These are phyloP conservation scores for Suillus subluteus DNA, from an alignment of 768 basidiomycete species.

Conservation along the genomic window DNA sequence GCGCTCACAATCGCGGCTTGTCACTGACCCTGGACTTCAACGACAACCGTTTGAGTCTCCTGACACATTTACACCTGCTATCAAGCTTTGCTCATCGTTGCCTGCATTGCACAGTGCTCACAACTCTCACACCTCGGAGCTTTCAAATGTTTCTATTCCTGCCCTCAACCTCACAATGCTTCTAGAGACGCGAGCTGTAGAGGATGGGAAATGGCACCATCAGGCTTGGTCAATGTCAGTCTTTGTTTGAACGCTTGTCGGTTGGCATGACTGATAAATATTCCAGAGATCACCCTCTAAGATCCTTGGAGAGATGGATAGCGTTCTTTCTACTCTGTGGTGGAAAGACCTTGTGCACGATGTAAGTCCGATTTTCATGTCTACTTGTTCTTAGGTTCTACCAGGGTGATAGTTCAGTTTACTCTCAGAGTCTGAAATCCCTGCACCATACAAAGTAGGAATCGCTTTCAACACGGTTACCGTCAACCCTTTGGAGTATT, in stretches of 20 bases:
- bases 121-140: too few species aligned
- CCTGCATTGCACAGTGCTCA: too few species aligned
- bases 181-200: too few species aligned
- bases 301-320: slow-evolving; percentile 31
- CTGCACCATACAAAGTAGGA: slow-evolving; percentile 38
- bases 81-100: too few species aligned
- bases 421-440: slow-evolving; percentile 39
- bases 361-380: slow-evolving; percentile 26
- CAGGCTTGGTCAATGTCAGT: slow-evolving; percentile 44
- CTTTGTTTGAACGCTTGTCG: neutral
- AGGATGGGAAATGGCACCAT: slow-evolving; percentile 52
- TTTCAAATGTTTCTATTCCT: too few species aligned
- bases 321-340: slow-evolving; percentile 35
- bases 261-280: neutral
- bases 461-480: slow-evolving; percentile 50
- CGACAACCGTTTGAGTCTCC: too few species aligned
- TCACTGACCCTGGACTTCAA: too few species aligned
- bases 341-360: slow-evolving; percentile 43
- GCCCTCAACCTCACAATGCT: too few species aligned
- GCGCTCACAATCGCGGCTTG: too few species aligned
- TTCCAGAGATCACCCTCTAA: slow-evolving; percentile 41
- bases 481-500: slow-evolving; percentile 54
- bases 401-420: slow-evolving; percentile 28
- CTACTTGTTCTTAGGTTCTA: neutral
- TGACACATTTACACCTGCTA: too few species aligned